A percentile compares a stretch with the other conserved stretches of the same genome.
These are phyloP conservation scores for Alternaria alternata DNA, from an alignment of 2,329 filamentous ascomycete species.

Conservation along the genomic window DNA sequence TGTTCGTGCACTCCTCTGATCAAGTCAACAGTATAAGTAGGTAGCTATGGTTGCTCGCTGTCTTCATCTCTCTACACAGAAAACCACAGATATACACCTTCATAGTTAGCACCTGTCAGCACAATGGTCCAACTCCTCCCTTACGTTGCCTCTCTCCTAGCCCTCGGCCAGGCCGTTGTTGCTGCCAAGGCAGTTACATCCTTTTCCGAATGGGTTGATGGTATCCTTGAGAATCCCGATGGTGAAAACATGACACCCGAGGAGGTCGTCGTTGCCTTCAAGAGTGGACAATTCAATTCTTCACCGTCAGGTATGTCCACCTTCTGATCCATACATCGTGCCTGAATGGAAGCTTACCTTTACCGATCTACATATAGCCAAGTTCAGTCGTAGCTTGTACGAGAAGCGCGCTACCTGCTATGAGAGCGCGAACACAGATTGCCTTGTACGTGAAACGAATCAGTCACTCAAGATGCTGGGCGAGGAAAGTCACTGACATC, in stretches of 20 bases:
- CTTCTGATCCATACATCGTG: slow-evolving; percentile 1
- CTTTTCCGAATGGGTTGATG: slow-evolving; percentile 25
- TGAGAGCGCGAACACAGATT: slow-evolving; percentile 11
- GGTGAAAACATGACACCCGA: slow-evolving; percentile 24
- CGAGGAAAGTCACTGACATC: slow-evolving; percentile 11
- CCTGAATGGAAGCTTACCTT: slow-evolving; percentile 9
- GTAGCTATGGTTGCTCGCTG: not conserved
- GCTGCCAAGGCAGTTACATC: slow-evolving; percentile 21
- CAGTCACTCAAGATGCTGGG: not conserved
- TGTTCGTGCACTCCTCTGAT: not conserved
- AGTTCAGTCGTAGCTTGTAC: slow-evolving; percentile 16
- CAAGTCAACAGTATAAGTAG: not conserved
- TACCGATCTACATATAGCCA: slow-evolving; percentile 3
- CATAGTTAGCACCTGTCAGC: slow-evolving; percentile 2
- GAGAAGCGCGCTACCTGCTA: slow-evolving; percentile 21
- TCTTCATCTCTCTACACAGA: not conserved
- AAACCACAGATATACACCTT: slow-evolving; percentile 1
- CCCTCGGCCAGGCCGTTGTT: slow-evolving; percentile 18
- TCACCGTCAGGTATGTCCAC: slow-evolving; percentile 15
- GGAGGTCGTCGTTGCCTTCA: slow-evolving; percentile 19
- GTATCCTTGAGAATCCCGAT: slow-evolving; percentile 19
- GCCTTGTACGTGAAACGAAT: slow-evolving; percentile 12
- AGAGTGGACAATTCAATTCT: slow-evolving; percentile 17
- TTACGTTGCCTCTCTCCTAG: slow-evolving; percentile 17
- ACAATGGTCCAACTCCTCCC: slow-evolving; percentile 21